Percentiles rank a stretch among this genome's conserved stretches.
These are phyloP conservation scores for Suillus subalutaceus DNA, from an alignment of 768 basidiomycete species.

Conservation along the genomic window DNA sequence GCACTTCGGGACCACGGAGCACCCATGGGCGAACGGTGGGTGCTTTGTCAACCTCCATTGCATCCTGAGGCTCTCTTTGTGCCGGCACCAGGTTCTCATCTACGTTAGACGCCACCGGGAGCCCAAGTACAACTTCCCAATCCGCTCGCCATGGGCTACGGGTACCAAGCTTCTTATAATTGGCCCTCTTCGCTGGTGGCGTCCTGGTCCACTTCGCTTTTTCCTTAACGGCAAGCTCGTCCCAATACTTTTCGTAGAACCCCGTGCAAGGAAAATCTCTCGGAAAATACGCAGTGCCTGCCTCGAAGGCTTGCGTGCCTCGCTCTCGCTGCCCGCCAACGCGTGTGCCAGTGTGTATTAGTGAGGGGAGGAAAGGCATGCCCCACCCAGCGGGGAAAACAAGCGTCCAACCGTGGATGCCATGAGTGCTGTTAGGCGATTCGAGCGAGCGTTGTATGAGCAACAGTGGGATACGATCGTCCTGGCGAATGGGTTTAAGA, in stretches of 20 bases:
- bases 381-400: conserved; percentile 88
- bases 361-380: conserved; percentile 86
- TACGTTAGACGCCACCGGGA: conserved; percentile 29
- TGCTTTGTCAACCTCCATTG: conserved; percentile 16
- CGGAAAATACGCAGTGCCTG: conserved; percentile 75
- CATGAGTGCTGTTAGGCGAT: conserved; percentile 35
- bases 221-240: conserved; percentile 54
- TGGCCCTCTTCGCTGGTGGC: conserved; percentile 86
- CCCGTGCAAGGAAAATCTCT: conserved; percentile 70
- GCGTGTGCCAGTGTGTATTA: conserved; percentile 81
- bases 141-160: conserved; percentile 76
- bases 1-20: conserved; percentile 57
- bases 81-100: conserved; percentile 51
- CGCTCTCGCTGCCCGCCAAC: conserved; percentile 86
- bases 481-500: conserved; percentile 67
- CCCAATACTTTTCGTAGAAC: conserved; percentile 55
- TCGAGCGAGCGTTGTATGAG: conserved; percentile 81
- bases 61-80: conserved; percentile 49
- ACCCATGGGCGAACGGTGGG: conserved; percentile 58
- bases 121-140: conserved; percentile 73
- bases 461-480: conserved; percentile 83
- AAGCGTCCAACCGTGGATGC: conserved; percentile 86
- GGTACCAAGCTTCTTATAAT: conserved; percentile 65
- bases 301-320: conserved; percentile 80
- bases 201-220: conserved; percentile 70